Base-by-base conservation (phyloP, 805 yeast species). In the Candida saitoana region DNA sequence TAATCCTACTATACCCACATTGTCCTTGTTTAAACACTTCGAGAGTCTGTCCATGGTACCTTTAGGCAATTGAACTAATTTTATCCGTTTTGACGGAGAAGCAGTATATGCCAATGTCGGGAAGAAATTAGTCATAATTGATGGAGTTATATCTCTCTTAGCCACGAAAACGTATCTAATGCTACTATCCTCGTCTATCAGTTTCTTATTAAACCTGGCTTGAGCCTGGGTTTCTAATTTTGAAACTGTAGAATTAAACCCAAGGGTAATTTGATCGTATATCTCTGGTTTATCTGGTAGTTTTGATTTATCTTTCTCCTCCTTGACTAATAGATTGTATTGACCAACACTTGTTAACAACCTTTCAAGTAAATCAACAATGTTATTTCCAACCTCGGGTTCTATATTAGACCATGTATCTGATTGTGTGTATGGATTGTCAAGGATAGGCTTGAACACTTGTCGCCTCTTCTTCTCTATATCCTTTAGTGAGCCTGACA, bases 371-470 rank as follows among this genome's bases (percentile, higher is more conserved):
- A 60, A 55, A 9, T 72, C 70, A 2, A 73, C 43, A n/a, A 76
- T 54, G 36, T 65, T 64, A 22, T 52, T 38, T 7, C 71, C 71
- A 2, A 60, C 40, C 4, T 57, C 56, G 5, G 68, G 73, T 8
- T 69, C 73, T 1, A 68, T 52, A 52, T 65, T 63, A 5, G 76
- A 71, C 62, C 74, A 70, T 7, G 52, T 24, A 29, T 53, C 60
- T 6, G 73, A 65, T 38, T 70, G 71, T 0, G 84, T 74, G 51
- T 67, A 81, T 2, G 89, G 87, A 46, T 79, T 79, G 20, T 80
- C 82, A 16, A 83, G 62, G 2, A 83, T 62, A 0, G 89, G 87
- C 56, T 77, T 81, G 59, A 77, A 79, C 5, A 81, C 78, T 47
- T 79, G 81, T 46, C 73, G 69, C 40, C 76, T 64, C 54, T 70